Evolutionary conservation across 225 moss, liverwort and hornwort genomes (phyloP), one percentile per base, ranked within the genome.

Genomic region (Ulota crispa): DNA sequence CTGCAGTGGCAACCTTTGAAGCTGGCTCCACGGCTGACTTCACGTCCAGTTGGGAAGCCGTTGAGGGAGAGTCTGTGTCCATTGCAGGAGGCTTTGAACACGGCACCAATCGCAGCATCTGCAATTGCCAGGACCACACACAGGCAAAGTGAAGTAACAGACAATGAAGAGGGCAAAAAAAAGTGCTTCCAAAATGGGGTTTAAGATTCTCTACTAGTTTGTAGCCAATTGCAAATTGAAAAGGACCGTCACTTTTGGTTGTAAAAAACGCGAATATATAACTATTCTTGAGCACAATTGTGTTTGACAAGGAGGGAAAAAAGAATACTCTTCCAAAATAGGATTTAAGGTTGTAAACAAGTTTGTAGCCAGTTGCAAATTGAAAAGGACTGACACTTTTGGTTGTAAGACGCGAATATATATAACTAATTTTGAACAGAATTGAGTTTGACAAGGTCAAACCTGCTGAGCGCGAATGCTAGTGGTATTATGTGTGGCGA

Each of bases 21-120:
- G 15, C 50, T 53, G 31, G 57, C 76, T 82, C 45, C 60, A 36
- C 56, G n/a, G 59, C 9, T 56, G 53, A 63, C 64, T 27, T 54
- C 73, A 64, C 21, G 39, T 23, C 54, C 23, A 41, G 0, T 57
- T 72, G 36, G 31, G 69, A 41, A 15, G 50, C 11, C 26, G 53
- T 30, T 64, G 60, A 41, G 21, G 30, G 47, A 14, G 50, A 59
- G 41, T 47, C n/a, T 34, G 18, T 19, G 62, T 43, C 56, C 42
- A 67, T 55, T 21, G 55, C 61, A 52, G 53, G 30, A 3, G 8
- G 66, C 60, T 66, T 28, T 3, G 81, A 72, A 50, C 75, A 67
- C 11, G 80, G 70, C 57, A 84, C 74, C 75, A 52, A 20, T 31
- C 8, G 59, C 63, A 57, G 65, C 59, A 72, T 34, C 32, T 66